These are phyloP conservation scores for Rhodotorula sp. DNA, from an alignment of 1,284 basidiomycete genomes.

Conservation along the genomic window DNA sequence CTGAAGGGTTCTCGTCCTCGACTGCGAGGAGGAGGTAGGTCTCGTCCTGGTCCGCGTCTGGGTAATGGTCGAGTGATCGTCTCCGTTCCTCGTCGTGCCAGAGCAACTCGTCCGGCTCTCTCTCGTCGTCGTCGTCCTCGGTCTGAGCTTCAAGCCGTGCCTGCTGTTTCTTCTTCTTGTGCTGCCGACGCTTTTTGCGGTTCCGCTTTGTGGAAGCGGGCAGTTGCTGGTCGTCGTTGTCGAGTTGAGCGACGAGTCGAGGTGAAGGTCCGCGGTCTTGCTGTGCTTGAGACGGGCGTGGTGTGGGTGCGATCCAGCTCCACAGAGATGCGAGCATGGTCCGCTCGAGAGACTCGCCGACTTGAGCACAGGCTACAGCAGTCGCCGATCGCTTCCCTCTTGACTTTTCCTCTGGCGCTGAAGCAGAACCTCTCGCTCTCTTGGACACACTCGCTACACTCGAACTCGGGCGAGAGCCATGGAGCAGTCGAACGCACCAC, in stretches of 20 bases:
- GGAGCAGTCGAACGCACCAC: background rate
- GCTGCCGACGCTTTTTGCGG: conserved; percentile 16
- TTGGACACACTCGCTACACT: too few relatives aligned
- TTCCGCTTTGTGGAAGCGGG: background rate
- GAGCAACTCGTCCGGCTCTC: background rate
- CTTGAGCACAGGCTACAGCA: too few relatives aligned
- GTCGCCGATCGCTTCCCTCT: too few relatives aligned
- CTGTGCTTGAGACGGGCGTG: too few relatives aligned
- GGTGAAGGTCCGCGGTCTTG: background rate
- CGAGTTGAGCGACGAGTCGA: background rate
- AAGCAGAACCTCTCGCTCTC: too few relatives aligned
- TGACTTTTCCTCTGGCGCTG: too few relatives aligned
- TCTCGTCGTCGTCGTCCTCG: background rate
- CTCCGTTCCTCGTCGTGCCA: background rate
- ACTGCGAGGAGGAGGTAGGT: background rate
- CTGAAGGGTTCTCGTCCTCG: background rate
- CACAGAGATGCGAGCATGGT: background rate
- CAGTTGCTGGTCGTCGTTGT: background rate
- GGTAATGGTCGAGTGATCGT: background rate
- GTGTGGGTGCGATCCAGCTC: background rate
- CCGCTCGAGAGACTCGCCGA: too few relatives aligned
- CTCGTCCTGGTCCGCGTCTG: conserved; percentile 13
- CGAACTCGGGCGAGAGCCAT: too few relatives aligned
- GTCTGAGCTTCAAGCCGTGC: background rate
- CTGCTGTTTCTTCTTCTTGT: background rate